Base-by-base conservation (phyloP, 129 eudicot genomes). In the Ambrosia trifida region DNA sequence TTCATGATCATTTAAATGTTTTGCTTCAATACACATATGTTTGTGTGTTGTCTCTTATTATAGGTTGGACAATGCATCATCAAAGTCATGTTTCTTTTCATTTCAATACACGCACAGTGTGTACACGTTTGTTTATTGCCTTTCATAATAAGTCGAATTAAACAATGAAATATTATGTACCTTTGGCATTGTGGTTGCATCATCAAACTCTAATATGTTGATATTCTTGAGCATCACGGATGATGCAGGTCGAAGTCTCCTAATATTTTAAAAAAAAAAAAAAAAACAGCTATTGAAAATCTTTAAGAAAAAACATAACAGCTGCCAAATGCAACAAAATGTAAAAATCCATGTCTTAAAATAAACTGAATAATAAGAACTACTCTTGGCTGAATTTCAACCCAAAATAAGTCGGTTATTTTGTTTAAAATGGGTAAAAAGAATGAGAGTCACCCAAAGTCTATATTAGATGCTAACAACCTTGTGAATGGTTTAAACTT, bases 201-300 rank as follows among this genome's bases (percentile, higher is more conserved):
- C 92, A 57, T 74, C 82, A n/a, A 80, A 36, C 43, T 85, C 88
- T 69, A 81, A 20, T 9, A 71, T 13, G 36, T 77, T 76, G 28
- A 85, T 73, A 32, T 86, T 88, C 82, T 81, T 84, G n/a, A 91
- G 70, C 80, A 91, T 78, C 68, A 88, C 72, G 24, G 92, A 91
- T 4, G 97, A 91, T 58, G 84, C 92, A 52, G 97, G 97, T 54
- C 81, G 85, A 59, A 91, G 90, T 70, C 92, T 86, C 88, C 97
- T 91, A 84, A 76, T 44, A 38, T 67, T 51, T 40, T 5, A 14
- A 16, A 52, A 28, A 4, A 56, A 51, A 40, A 14, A 16, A 52
- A 28, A 4, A 56, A 51, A 44, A 18, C 57, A n/a, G 12, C 64
- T 11, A 47, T 35, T 49, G 24, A 46, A 40, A 40, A 40, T 40